Evolutionary conservation across 176 grass and related monocot species (phyloP), one percentile per base, ranked within the genome.

Genomic region (Calamus simplicifolius): DNA sequence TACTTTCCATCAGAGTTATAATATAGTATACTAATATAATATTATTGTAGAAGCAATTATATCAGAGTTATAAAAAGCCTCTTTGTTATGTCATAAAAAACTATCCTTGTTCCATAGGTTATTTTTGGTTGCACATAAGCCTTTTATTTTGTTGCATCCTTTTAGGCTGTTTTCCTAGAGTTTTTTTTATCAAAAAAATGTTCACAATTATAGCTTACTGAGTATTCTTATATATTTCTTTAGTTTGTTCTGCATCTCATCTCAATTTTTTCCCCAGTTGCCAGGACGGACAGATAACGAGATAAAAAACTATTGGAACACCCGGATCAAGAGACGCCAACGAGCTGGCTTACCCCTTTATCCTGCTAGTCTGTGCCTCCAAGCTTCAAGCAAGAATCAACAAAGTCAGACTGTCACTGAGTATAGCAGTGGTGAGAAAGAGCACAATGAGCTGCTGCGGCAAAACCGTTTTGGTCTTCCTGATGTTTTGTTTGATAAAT

Each of bases 301-400:
- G 60, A 90, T 90, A 27, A 90, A 90, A 4, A 90, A 90, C 61
- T 90, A 50, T 26, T 90, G 87, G 87, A 90, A 90, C 57, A 90
- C 87, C 2, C 74, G 87, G 51, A 26, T 14, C n/a, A 90, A 90
- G 52, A 82, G 79, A 48, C 60, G 64, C 50, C 18, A 59, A n/a
- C 81, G 65, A 73, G 26, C 56, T 54, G 75, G 72, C 63, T 61
- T 77, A 18, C 79, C 73, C 23, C 27, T 85, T 16, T 90, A 90
- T 70, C 87, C 87, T 59, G 55, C 79, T 17, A 19, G 66, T 52
- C 4, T 82, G 27, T 18, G 48, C 56, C 78, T 52, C 65, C 70
- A 16, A 74, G 19, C 69, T 62, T 30, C 71, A 29, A 70, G 73
- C 67, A 51, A 70, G 73, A 80, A 80, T 15, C 74, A 70, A 29